Evolutionary conservation across 225 moss, liverwort and hornwort genomes (phyloP).

Genomic region (Marchantia polymorpha): DNA sequence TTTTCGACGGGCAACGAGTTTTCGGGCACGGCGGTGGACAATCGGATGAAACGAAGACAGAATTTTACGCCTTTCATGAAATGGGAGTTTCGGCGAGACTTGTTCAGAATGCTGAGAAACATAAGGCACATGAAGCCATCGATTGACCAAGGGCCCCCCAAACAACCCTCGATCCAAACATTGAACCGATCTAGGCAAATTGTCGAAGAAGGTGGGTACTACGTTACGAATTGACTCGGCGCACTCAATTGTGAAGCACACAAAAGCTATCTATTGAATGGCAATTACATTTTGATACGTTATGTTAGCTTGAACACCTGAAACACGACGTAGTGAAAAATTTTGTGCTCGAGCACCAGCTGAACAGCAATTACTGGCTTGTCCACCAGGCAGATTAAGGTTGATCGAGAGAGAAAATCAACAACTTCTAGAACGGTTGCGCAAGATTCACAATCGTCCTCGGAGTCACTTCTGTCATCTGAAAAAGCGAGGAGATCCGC

Average conservation of each 20-base stretch:
- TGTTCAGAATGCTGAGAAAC: constrained; percentile 40
- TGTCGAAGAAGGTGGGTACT: constrained; percentile 38
- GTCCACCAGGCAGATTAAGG: constrained; percentile 34
- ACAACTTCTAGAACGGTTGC: constrained; percentile 36
- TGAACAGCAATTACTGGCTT: neutral
- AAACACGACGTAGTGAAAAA: too few species aligned
- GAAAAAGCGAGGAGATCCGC: constrained; percentile 43
- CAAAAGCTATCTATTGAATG: neutral
- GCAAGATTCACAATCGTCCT: constrained; percentile 43
- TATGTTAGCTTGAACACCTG: neutral
- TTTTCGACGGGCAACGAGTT: constrained; percentile 14
- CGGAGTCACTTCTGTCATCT: constrained; percentile 45
- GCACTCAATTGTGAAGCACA: neutral
- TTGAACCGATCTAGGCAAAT: constrained; percentile 36
- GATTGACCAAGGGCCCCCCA: constrained; percentile 39
- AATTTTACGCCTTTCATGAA: constrained; percentile 39
- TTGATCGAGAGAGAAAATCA: constrained; percentile 42
- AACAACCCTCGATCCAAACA: constrained; percentile 28
- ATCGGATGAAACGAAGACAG: constrained; percentile 32
- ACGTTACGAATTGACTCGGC: neutral
- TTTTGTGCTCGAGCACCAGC: neutral
- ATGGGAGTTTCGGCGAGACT: constrained; percentile 35
- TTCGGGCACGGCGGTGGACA: constrained; percentile 36
- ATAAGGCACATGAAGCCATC: constrained; percentile 45
- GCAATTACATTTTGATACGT: too few species aligned